Base-by-base conservation (phyloP, 2,329 filamentous ascomycete species). In the Hypomyces rosellus region DNA sequence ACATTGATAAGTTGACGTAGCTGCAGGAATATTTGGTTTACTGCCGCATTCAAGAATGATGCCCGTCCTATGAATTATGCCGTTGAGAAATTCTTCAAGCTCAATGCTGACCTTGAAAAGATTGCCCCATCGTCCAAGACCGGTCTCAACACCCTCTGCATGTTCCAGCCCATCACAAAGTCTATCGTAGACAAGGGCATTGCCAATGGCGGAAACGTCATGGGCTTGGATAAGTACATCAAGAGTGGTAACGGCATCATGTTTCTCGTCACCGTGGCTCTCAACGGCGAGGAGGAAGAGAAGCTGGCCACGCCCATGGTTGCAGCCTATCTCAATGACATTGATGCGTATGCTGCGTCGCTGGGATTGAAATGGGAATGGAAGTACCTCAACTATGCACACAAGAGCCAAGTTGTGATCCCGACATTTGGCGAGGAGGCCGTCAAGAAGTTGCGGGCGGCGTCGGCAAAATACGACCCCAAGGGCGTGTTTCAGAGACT, bases 21-120 rank as follows among this genome's bases (percentile, higher is more conserved):
- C 6, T 47, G 34, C 43, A 64, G 61, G 38, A 64, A 67, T 41
- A 59, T 61, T 1, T 72, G 69, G 69, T 69, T 66, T 54, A 67
- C 68, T 0, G 49, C 60, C 8, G 57, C 63, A 0, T 64, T 70
- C 54, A 65, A 68, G 46, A 71, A 70, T 49, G 64, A 70, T 43
- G 57, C 61, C 0, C 60, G 61, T 18, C 61, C 70, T 5, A 57
- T 72, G 15, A 50, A 57, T 25, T 66, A 68, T 40, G 64, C 65
- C 5, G 57, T 60, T 1, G 59, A 65, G 1, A 60, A 64, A 46
- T 66, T 66, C 54, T 54, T 62, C 14, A 39, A 55, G 14, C 55
- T 71, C 8, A 62, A 61, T 45, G 37, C 54, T 14, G 53, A 61
- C 11, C 57, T 64, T 1, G 59, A 64, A 50, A 50, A 45, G 3